A percentile compares a stretch with the other conserved stretches of the same genome.
phyloP scores from a whole-genome alignment of 2,329 filamentous ascomycete species.

The Shiraia sp. region DNA sequence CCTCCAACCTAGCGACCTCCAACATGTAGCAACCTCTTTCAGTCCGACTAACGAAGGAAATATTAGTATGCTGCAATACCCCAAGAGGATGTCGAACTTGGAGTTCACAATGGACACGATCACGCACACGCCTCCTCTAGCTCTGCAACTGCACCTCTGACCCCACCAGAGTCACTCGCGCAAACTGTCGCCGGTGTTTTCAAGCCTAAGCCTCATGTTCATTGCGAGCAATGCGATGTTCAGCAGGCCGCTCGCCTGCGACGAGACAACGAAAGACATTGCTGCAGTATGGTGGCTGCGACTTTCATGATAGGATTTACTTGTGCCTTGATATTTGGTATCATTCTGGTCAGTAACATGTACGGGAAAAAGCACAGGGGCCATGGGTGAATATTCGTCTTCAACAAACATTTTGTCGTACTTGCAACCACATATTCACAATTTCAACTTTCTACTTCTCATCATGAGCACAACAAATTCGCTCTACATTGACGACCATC shows the following conservation, averaged over 20 bases:
- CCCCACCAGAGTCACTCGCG: conserved; percentile 20
- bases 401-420: background rate
- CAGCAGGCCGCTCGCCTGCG: conserved; percentile 21
- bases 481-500: too few relatives aligned
- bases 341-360: conserved; percentile 11
- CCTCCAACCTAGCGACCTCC: background rate
- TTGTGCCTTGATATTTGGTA: conserved; percentile 25
- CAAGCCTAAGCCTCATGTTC: conserved; percentile 22
- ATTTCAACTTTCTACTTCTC: background rate
- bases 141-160: conserved; percentile 1
- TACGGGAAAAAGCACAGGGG: conserved; percentile 4
- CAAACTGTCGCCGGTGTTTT: conserved; percentile 31
- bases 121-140: conserved; percentile 2
- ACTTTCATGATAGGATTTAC: conserved; percentile 24
- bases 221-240: conserved; percentile 35
- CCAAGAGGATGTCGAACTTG: conserved; percentile 29
- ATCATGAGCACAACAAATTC: too few relatives aligned
- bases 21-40: background rate
- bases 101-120: conserved; percentile 15
- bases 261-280: conserved; percentile 22
- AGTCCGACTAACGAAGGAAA: background rate
- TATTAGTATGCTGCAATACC: conserved; percentile 29
- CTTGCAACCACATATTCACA: background rate
- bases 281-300: conserved; percentile 28
- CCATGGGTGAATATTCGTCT: background rate